Conservation (phyloP, 768 basidiomycete species). For the Calocybe indica region DNA sequence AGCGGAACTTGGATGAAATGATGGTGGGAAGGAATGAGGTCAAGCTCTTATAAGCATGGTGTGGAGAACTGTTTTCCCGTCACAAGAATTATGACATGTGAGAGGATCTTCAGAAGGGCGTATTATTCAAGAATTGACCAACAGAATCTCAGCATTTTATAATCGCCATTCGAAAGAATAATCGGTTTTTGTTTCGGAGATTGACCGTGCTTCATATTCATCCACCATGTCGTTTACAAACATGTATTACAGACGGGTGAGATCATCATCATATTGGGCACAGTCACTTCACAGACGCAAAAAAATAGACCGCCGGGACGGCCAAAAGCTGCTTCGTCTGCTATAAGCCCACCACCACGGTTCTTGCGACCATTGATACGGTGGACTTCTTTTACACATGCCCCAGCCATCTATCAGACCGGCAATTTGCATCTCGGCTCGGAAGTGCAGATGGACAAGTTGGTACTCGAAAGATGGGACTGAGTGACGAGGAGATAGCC, state of each 20-base stretch:
- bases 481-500: slow-evolving; percentile 68
- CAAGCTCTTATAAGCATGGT: too few relatives aligned
- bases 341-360: slow-evolving; percentile 73
- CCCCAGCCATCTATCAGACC: slow-evolving; percentile 71
- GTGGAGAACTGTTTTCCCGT: too few relatives aligned
- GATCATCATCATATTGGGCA: slow-evolving; percentile 16
- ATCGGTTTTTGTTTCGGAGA: too few relatives aligned
- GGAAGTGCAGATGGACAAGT: slow-evolving; percentile 22
- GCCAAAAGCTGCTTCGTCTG: slow-evolving; percentile 76
- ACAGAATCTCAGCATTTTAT: too few relatives aligned
- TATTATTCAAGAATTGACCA: too few relatives aligned
- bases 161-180: too few relatives aligned
- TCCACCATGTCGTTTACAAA: slow-evolving; percentile 70
- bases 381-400: slow-evolving; percentile 87
- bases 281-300: slow-evolving; percentile 7
- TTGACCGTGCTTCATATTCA: neutral
- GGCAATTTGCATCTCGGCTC: slow-evolving; percentile 61
- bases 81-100: too few relatives aligned
- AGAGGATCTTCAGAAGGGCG: too few relatives aligned
- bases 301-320: slow-evolving; percentile 65
- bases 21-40: too few relatives aligned
- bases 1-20: too few relatives aligned
- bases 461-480: slow-evolving; percentile 29
- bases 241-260: slow-evolving; percentile 85
- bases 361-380: slow-evolving; percentile 79